Base-by-base conservation (phyloP, 1,284 basidiomycete genomes). In the Tilletia setariae region DNA sequence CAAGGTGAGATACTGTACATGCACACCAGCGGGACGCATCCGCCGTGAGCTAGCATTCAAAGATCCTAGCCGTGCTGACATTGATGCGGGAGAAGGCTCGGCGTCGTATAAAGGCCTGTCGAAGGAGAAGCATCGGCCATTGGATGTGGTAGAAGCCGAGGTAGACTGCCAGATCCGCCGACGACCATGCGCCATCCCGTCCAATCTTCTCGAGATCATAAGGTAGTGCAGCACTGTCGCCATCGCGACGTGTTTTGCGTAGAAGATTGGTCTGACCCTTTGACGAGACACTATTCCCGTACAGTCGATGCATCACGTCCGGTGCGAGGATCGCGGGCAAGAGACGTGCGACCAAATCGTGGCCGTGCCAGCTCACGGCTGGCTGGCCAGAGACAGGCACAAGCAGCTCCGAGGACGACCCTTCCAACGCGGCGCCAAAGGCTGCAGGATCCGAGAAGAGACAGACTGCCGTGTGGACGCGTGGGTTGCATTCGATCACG, bases 401-500 rank as follows among this genome's bases (percentile, higher is more conserved):
- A 65, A 65, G 66, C 68, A 11, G n/a, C 25, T 2, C 53, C 42
- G 43, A 75, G 64, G 62, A 7, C 47, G 28, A 21, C 4, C 49
- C 49, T n/a, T 15, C 32, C 25, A 32, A n/a, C 11, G 72, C 75
- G 8, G 69, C 68, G 4, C 71, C 75, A 2, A 76, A 63, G 0
- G 16, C 51, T 0, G 66, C 61, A n/a, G 69, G 59, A 3, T 79
- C 68, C 0, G 79, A 79, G 7, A 85, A 77, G 40, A 85, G 70
- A 59, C 83, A 82, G 64, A 84, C 78, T 42, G 84, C 84, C 8
- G 84, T 85, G 67, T 85, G 84, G 0, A 84, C 82, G 19, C 84
- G 76, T 3, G 84, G 84, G 67, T 85, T 85, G 71, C 84, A 85
- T 70, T 85, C 84, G 65, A 85, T 79, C 9, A 83, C 83, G 56